phyloP scores from a whole-genome alignment of 257 asterid genomes.

The Dorcoceras hygrometricum region DNA sequence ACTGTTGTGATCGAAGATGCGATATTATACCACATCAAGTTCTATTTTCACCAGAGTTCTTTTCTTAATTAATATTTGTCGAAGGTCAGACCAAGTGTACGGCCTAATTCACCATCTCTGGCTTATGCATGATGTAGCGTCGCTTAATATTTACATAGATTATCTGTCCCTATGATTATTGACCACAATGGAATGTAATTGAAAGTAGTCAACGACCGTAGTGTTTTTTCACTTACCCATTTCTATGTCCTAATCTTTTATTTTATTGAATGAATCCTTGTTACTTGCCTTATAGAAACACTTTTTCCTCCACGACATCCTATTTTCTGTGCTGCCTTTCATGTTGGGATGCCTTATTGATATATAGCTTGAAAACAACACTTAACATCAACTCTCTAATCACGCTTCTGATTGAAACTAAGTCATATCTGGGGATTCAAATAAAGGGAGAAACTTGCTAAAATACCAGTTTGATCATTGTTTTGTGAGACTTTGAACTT shows the following conservation, averaged over 20 bases:
- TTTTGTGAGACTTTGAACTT: background rate
- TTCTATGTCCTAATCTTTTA: too few species aligned
- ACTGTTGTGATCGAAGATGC: background rate
- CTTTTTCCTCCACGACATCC: too few species aligned
- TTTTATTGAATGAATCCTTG: too few species aligned
- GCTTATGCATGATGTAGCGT: background rate
- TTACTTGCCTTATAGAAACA: too few species aligned
- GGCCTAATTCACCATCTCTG: background rate
- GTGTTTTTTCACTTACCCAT: background rate
- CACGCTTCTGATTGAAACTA: background rate
- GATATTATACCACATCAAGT: background rate
- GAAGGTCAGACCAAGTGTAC: background rate
- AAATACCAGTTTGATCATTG: background rate
- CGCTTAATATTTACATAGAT: background rate
- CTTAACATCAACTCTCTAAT: background rate
- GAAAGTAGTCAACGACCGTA: background rate
- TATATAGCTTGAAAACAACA: background rate
- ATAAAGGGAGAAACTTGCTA: background rate
- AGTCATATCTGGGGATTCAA: background rate
- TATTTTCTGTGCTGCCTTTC: too few species aligned
- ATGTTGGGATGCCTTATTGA: background rate
- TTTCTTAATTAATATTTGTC: background rate
- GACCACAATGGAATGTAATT: too few species aligned
- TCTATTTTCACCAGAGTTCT: constrained; percentile 5
- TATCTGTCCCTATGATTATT: background rate